phyloP scores from a whole-genome alignment of 2,329 filamentous ascomycete species.

The Colletotrichum sp. region DNA sequence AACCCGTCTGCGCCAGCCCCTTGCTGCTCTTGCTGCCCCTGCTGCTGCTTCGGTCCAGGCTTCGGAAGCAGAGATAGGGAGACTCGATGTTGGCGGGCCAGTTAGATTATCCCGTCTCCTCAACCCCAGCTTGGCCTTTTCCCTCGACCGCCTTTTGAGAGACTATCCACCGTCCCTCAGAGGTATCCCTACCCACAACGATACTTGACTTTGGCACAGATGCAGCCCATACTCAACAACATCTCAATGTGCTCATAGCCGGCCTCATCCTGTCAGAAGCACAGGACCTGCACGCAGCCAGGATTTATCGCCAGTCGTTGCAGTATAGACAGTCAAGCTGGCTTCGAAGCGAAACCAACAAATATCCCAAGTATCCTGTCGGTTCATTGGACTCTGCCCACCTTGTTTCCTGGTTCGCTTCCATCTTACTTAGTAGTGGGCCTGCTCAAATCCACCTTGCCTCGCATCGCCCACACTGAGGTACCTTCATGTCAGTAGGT shows the following conservation, averaged over 20 bases:
- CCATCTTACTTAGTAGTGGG: not conserved
- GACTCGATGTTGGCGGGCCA: not conserved
- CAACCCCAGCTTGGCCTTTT: not conserved
- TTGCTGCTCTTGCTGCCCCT: not conserved
- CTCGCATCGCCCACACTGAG: not conserved
- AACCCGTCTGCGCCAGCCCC: not conserved
- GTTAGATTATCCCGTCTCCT: not conserved
- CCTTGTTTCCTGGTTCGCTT: constrained; percentile 5
- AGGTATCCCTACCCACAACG: not conserved
- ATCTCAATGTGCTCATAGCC: not conserved
- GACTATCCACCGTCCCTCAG: not conserved
- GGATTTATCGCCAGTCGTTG: not conserved
- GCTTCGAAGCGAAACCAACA: not conserved
- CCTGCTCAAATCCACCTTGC: not conserved
- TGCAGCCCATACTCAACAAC: not conserved
- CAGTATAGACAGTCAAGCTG: not conserved
- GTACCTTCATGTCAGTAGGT: constrained; percentile 1
- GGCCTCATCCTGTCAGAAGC: not conserved
- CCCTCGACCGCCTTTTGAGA: not conserved
- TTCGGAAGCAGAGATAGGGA: not conserved
- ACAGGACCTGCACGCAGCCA: not conserved
- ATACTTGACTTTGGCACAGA: not conserved
- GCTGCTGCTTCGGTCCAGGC: not conserved
- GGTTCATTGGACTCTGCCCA: not conserved
- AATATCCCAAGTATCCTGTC: not conserved